Percentiles rank a stretch among this genome's conserved stretches.
phyloP scores from a whole-genome alignment of 768 basidiomycete genomes.

The Termitomyces sp. region DNA sequence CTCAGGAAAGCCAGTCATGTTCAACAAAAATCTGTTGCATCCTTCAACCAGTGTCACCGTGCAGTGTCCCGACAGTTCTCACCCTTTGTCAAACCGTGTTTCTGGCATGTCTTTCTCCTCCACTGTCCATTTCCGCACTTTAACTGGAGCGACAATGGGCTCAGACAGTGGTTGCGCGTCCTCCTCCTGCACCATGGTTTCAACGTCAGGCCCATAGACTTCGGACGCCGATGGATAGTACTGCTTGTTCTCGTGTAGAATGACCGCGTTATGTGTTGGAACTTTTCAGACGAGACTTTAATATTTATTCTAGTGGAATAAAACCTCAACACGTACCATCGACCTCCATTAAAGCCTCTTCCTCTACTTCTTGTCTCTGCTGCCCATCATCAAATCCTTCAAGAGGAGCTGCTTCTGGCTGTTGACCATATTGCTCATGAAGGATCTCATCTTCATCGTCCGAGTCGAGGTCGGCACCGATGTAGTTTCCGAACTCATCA shows the following conservation, averaged over 20 bases:
- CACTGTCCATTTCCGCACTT: slow-evolving; percentile 90
- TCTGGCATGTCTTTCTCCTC: slow-evolving; percentile 95
- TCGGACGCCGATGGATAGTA: slow-evolving; percentile 94
- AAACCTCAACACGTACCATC: slow-evolving; percentile 47
- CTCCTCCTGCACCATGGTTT: slow-evolving; percentile 97
- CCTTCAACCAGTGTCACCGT: slow-evolving; percentile 4
- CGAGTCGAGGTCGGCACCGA: slow-evolving; percentile 90
- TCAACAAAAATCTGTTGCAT: slow-evolving; percentile 74
- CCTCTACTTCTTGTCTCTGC: slow-evolving; percentile 46
- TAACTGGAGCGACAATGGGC: slow-evolving; percentile 93
- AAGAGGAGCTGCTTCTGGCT: slow-evolving; percentile 45
- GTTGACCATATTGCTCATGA: slow-evolving; percentile 41
- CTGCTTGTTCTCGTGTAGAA: slow-evolving; percentile 96
- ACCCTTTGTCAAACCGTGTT: slow-evolving; percentile 98
- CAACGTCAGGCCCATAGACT: slow-evolving; percentile 90
- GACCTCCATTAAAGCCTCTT: slow-evolving; percentile 75
- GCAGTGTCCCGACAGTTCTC: slow-evolving; percentile 22
- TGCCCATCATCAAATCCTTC: slow-evolving; percentile 86
- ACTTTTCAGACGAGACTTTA: slow-evolving; percentile 35
- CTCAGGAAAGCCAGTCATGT: slow-evolving; percentile 85
- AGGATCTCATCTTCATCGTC: slow-evolving; percentile 68
- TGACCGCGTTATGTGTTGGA: slow-evolving; percentile 73
- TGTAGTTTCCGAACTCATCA: slow-evolving; percentile 97
- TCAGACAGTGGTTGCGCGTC: slow-evolving; percentile 93
- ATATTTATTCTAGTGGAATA: slow-evolving; percentile 11